Evolutionary conservation across 2,329 filamentous ascomycete genomes (phyloP), one percentile per base, ranked within the genome.

Genomic region (Curvularia sp.): DNA sequence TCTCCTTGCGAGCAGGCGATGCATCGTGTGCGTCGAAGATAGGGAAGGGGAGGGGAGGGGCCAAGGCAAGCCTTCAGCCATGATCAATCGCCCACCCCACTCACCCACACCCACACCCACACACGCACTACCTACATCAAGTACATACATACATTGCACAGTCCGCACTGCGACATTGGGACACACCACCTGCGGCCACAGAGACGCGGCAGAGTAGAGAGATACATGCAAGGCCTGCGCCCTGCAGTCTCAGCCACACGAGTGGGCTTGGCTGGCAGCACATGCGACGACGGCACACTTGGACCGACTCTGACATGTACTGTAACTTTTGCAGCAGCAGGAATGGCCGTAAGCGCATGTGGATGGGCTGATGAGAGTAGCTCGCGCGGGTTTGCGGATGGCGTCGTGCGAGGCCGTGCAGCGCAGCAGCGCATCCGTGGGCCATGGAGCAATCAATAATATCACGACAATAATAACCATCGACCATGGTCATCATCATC

Each of bases 271-370:
- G 30, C 42, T 38, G 46, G 30, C 30, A 6, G 30, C 30, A 48
- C 46, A 34, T 48, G 45, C 45, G 46, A 48, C 50, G 58, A 56
- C 59, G 50, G 64, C 59, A 48, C 55, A 56, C 63, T 55, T 55
- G 57, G 59, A 61, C 57, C 66, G 59, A 47, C 61, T 63, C 59
- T 59, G 55, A 36, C 32, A 38, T 48, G 27, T n/a, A 38, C 34
- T 13, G 39, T 49, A 38, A 49, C 47, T 39, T 49, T 49, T 36
- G 50, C 55, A 50, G 41, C 49, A 58, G 53, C 59, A 65, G 43
- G 52, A 61, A 60, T 62, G 54, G 54, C 64, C 67, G 61, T 62
- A 64, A 71, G 69, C 69, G 64, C 18, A 41, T 3, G 38, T 9
- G 62, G 10, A 36, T 36, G 15, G 13, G 32, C 32, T 27, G 25